phyloP scores from a whole-genome alignment of 306 rosid genomes.

The Rosa rugosa region DNA sequence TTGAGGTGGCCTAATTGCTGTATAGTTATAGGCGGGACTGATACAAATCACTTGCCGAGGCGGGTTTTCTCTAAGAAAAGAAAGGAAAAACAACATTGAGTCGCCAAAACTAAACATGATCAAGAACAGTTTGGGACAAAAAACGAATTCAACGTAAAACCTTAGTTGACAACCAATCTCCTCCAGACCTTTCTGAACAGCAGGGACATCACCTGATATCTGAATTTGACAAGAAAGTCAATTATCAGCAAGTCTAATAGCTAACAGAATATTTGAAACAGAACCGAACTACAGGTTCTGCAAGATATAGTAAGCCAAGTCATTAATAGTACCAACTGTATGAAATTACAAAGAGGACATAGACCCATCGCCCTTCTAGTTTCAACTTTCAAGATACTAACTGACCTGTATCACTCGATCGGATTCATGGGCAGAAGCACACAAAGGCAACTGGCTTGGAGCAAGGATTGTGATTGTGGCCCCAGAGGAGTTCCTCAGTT shows the following conservation, averaged over 20 bases:
- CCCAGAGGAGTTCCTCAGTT: conserved; percentile 82
- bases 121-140: conserved; percentile 15
- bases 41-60: conserved; percentile 87
- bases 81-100: conserved; percentile 1
- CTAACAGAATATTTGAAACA: background rate
- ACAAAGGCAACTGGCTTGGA: conserved; percentile 80
- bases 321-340: background rate
- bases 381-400: conserved; percentile 14
- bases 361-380: background rate
- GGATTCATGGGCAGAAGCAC: conserved; percentile 98
- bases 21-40: conserved; percentile 82
- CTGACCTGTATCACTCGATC: conserved; percentile 93
- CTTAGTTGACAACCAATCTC: conserved; percentile 89
- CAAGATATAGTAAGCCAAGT: background rate
- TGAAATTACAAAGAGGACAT: background rate
- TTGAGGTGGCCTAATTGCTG: conserved; percentile 61
- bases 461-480: conserved; percentile 77
- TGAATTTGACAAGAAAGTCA: conserved; percentile 35
- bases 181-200: conserved; percentile 81
- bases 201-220: conserved; percentile 83
- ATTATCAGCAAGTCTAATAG: conserved; percentile 12
- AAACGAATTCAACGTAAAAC: conserved; percentile 39
- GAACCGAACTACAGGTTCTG: background rate
- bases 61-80: conserved; percentile 67
- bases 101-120: conserved; percentile 3